Conservation (phyloP, 768 basidiomycete genomes). For the Ramaria rubella region DNA sequence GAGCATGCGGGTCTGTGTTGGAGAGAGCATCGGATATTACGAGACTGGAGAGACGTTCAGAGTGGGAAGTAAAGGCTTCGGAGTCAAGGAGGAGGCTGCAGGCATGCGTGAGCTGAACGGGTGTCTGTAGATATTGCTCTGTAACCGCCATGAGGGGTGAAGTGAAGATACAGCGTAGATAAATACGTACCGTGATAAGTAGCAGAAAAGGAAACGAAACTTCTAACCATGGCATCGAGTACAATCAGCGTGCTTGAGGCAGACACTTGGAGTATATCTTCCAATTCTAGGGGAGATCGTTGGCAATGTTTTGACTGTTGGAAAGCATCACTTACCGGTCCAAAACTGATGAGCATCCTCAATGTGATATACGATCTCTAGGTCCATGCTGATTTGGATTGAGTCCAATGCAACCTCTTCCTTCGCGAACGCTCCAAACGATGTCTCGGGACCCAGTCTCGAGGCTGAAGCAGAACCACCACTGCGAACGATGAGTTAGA, state of each 20-base stretch:
- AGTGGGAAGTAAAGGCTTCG: constrained; percentile 86
- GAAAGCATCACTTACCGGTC: constrained; percentile 55
- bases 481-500: neutral
- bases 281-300: constrained; percentile 56
- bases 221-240: constrained; percentile 71
- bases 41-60: constrained; percentile 47
- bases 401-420: neutral
- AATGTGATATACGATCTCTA: constrained; percentile 79
- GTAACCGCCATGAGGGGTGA: constrained; percentile 13
- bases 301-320: constrained; percentile 5
- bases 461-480: neutral
- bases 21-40: constrained; percentile 25
- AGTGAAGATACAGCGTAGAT: neutral
- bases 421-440: neutral
- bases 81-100: constrained; percentile 70
- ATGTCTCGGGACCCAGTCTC: neutral
- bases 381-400: constrained; percentile 30
- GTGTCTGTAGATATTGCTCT: constrained; percentile 84
- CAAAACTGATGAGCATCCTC: constrained; percentile 85
- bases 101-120: constrained; percentile 79
- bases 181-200: constrained; percentile 72
- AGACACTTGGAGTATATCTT: constrained; percentile 69
- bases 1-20: constrained; percentile 81
- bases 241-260: constrained; percentile 57
- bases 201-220: constrained; percentile 73